These are phyloP conservation scores for Backusella tuberculispora DNA, from an alignment of 192 early-diverging fungal species.

Conservation along the genomic window DNA sequence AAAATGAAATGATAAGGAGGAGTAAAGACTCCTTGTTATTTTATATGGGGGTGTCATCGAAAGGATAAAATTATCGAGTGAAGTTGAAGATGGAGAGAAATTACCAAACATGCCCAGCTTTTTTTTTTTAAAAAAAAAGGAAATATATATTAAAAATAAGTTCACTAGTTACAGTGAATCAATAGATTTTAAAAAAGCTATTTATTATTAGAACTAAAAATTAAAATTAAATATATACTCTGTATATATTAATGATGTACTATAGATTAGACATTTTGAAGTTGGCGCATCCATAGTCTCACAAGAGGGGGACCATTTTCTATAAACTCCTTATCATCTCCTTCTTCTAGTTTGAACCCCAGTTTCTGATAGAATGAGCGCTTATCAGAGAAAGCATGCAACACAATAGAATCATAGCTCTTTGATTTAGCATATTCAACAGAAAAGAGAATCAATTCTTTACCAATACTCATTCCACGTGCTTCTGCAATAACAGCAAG, in stretches of 20 bases:
- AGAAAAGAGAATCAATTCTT: slow-evolving; percentile 13
- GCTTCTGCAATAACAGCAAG: slow-evolving; percentile 30
- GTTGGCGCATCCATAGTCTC: slow-evolving; percentile 24
- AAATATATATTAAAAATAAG: no score
- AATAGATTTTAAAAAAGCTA: no score
- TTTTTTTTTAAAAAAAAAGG: no score
- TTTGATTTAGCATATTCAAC: not conserved
- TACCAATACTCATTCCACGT: slow-evolving; percentile 28
- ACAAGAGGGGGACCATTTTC: slow-evolving; percentile 38
- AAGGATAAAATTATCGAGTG: no score
- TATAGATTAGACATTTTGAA: not conserved
- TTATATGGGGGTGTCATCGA: no score
- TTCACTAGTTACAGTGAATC: no score
- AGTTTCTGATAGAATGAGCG: slow-evolving; percentile 32
- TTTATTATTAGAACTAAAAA: not conserved
- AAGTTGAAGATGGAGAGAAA: no score
- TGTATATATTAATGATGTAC: not conserved
- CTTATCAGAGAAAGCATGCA: slow-evolving; percentile 29
- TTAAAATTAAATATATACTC: not conserved
- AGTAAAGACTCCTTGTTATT: no score
- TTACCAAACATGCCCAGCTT: no score
- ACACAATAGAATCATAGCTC: slow-evolving; percentile 19
- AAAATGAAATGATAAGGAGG: no score
- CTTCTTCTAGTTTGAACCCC: slow-evolving; percentile 26
- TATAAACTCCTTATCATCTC: slow-evolving; percentile 34